These are phyloP conservation scores for Tetracladium marchalianum DNA, from an alignment of 495 filamentous ascomycete genomes.

Conservation along the genomic window DNA sequence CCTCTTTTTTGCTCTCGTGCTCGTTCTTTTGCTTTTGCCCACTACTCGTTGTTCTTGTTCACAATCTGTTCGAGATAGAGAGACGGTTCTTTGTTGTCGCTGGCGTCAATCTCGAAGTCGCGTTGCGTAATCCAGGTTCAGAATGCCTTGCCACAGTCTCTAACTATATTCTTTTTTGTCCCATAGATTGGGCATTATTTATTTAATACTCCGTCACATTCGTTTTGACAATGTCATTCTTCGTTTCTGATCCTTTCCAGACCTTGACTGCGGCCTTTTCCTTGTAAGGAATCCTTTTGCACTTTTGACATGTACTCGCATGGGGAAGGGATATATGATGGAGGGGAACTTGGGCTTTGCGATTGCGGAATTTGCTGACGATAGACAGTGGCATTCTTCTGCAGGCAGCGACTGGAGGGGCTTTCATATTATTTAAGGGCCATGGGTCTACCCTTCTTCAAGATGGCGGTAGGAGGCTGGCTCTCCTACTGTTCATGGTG, in stretches of 20 bases:
- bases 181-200: slow-evolving; percentile 43
- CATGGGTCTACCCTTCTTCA: slow-evolving; percentile 37
- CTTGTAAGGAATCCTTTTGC: slow-evolving; percentile 31
- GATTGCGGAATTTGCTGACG: slow-evolving; percentile 1
- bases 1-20: too few relatives aligned
- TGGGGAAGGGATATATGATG: slow-evolving; percentile 1
- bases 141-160: slow-evolving; percentile 16
- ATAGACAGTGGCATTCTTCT: slow-evolving; percentile 38
- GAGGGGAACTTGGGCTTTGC: background rate
- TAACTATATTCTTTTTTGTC: slow-evolving; percentile 25
- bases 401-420: slow-evolving; percentile 38
- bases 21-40: too few relatives aligned
- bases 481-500: slow-evolving; percentile 43
- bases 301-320: background rate
- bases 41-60: too few relatives aligned
- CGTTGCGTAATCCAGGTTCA: slow-evolving; percentile 23
- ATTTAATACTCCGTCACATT: slow-evolving; percentile 25
- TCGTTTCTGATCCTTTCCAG: slow-evolving; percentile 34
- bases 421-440: slow-evolving; percentile 40
- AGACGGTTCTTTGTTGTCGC: slow-evolving; percentile 19
- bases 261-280: slow-evolving; percentile 43
- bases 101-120: slow-evolving; percentile 19
- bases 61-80: too few relatives aligned
- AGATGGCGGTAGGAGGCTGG: slow-evolving; percentile 50
- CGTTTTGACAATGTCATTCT: slow-evolving; percentile 30